These are phyloP conservation scores for Allium cepa DNA, from an alignment of 106 monocot species.

Conservation along the genomic window DNA sequence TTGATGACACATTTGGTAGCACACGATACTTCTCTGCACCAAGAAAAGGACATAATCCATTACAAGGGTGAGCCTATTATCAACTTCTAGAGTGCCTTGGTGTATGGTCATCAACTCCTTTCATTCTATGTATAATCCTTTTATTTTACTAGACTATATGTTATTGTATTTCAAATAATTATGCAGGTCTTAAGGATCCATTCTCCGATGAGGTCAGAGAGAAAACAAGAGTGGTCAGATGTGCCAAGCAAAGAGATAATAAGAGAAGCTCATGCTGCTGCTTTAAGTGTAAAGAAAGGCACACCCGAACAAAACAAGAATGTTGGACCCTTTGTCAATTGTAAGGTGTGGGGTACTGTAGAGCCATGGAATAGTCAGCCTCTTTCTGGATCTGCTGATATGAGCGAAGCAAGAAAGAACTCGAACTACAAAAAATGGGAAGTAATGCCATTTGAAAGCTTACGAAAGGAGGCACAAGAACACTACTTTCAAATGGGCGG, in stretches of 20 bases:
- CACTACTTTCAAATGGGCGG: constrained; percentile 55
- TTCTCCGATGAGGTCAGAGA: constrained; percentile 80
- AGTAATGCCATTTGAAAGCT: constrained; percentile 42
- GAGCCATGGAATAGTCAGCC: constrained; percentile 17
- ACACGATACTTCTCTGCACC: constrained; percentile 93
- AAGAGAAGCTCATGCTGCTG: constrained; percentile 61
- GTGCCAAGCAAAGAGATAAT: constrained; percentile 68
- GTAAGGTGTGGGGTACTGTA: constrained; percentile 82
- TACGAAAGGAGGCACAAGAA: constrained; percentile 76
- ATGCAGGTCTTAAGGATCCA: constrained; percentile 88
- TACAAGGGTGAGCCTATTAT: constrained; percentile 96
- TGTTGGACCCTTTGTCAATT: constrained; percentile 60
- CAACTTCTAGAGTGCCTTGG: constrained; percentile 97
- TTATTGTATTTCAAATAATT: background rate
- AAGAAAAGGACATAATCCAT: constrained; percentile 89
- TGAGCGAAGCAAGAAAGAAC: constrained; percentile 50
- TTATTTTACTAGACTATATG: too few species aligned
- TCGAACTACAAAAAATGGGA: constrained; percentile 95
- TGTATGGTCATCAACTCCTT: constrained; percentile 24
- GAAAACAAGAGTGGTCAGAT: constrained; percentile 75
- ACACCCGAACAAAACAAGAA: constrained; percentile 18
- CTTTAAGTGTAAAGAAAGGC: constrained; percentile 54
- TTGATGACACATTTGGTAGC: constrained; percentile 21
- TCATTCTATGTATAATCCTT: background rate
- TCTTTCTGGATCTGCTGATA: constrained; percentile 67